Conservation (phyloP, 2,329 filamentous ascomycete species). For the Ophiocordyceps camponoti-rufipedis region DNA sequence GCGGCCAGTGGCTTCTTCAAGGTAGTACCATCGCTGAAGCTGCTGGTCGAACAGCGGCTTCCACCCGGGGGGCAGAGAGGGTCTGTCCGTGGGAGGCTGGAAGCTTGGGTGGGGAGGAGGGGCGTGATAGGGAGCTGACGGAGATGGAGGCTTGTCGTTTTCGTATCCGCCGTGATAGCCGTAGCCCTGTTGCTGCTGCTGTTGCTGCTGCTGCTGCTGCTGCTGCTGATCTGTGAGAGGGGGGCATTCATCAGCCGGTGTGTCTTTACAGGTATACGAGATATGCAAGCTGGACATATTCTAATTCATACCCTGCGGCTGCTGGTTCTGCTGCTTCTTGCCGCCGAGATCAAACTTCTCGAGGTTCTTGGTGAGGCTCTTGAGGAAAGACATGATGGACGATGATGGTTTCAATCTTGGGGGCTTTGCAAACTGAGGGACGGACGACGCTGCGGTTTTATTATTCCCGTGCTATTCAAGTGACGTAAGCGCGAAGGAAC, state of each 20-base stretch:
- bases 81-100: constrained; percentile 18
- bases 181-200: constrained; percentile 3
- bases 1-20: constrained; percentile 40
- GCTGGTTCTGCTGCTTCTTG: constrained; percentile 3
- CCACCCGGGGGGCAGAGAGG: constrained; percentile 43
- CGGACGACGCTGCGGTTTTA: too few species aligned
- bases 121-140: constrained; percentile 5
- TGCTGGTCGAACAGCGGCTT: constrained; percentile 42
- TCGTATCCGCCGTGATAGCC: constrained; percentile 9
- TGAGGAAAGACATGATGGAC: constrained; percentile 23
- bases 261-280: not conserved
- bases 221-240: constrained; percentile 4
- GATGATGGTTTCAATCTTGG: not conserved
- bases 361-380: constrained; percentile 22
- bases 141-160: constrained; percentile 3
- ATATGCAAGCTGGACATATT: too few species aligned
- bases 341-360: constrained; percentile 29
- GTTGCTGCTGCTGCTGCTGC: constrained; percentile 5
- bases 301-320: not conserved
- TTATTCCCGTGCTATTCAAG: too few species aligned
- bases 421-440: too few species aligned
- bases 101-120: constrained; percentile 10
- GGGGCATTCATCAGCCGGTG: not conserved
- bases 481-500: too few species aligned
- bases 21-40: constrained; percentile 45